These are phyloP conservation scores for Eustoma russellianum DNA, from an alignment of 257 asterid species.

Conservation along the genomic window DNA sequence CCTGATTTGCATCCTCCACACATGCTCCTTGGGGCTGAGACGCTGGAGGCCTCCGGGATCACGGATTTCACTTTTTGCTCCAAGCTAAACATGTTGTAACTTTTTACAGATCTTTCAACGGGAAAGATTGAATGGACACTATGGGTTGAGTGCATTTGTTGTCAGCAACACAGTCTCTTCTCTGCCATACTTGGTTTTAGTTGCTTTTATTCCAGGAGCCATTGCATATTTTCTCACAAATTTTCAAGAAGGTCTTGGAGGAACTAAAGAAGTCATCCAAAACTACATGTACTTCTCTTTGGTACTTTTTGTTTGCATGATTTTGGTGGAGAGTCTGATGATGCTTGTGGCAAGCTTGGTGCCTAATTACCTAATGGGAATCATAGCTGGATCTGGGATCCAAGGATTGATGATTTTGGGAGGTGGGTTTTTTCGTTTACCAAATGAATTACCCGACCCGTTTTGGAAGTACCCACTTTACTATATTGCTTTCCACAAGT, in stretches of 20 bases:
- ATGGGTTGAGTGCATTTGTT: slow-evolving; percentile 18
- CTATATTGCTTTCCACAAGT: slow-evolving; percentile 23
- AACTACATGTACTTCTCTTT: slow-evolving; percentile 13
- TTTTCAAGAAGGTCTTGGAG: slow-evolving; percentile 9
- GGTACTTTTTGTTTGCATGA: slow-evolving; percentile 13
- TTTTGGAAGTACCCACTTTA: slow-evolving; percentile 27
- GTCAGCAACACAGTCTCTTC: slow-evolving; percentile 19
- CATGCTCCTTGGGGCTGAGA: no score
- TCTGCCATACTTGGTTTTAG: slow-evolving; percentile 19
- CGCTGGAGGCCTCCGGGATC: no score
- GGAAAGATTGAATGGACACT: slow-evolving; percentile 30
- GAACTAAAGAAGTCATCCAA: background rate
- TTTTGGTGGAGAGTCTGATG: slow-evolving; percentile 30
- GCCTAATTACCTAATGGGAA: slow-evolving; percentile 29
- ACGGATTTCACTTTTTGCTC: no score
- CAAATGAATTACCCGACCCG: slow-evolving; percentile 16
- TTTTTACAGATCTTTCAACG: slow-evolving; percentile 18
- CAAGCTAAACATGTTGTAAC: no score
- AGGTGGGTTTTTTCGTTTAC: slow-evolving; percentile 26
- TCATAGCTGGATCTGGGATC: slow-evolving; percentile 26
- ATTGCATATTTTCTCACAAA: slow-evolving; percentile 20
- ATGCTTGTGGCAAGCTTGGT: slow-evolving; percentile 21
- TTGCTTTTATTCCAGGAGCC: slow-evolving; percentile 21
- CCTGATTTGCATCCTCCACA: no score
- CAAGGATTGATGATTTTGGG: slow-evolving; percentile 27